Base-by-base conservation (phyloP, 2,329 filamentous ascomycete genomes). In the Neodidymelliopsis sp. region DNA sequence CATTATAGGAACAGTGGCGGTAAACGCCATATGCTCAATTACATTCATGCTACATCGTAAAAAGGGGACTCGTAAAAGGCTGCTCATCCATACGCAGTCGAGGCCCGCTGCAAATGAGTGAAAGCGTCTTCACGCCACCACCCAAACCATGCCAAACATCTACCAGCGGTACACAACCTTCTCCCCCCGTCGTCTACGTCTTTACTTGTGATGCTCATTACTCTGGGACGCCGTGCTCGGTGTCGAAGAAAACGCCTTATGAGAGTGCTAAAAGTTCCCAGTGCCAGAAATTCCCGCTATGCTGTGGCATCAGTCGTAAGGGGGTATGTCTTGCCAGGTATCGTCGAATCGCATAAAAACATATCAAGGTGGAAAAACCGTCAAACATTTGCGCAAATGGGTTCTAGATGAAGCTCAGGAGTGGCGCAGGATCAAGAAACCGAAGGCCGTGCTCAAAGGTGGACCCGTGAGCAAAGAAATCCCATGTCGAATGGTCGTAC, bases 311-410 rank as follows among this genome's bases (percentile, higher is more conserved):
- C 59, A 66, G 50, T 68, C 62, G 59, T 67, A 59, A 71, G 65
- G 53, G 65, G 63, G 66, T 71, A 72, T 72, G 70, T 65, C 62
- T 62, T 65, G 59, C 59, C 60, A 62, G 56, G 66, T 64, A 63
- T 63, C 60, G 63, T 63, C 60, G 59, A 63, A 56, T 61, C 53
- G 57, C 52, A 59, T 62, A 54, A 57, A 60, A 63, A 43, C 44
- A 63, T 56, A 51, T 57, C 46, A 49, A 45, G 47, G 45, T 59
- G 58, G 50, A 61, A 56, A 57, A 59, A 52, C 46, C 51, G 39
- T 54, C 36, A 42, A 62, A 52, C 27, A 55, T 49, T 33, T 52
- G 48, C 51, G 39, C 41, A 60, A 52, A 59, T 60, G 49, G 53
- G 30, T 45, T 54, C 55, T 46, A 66, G 55, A 63, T 65, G 23